Evolutionary conservation across 108 stramenopile species (phyloP).

Genomic region (Nitzschia sp.): DNA sequence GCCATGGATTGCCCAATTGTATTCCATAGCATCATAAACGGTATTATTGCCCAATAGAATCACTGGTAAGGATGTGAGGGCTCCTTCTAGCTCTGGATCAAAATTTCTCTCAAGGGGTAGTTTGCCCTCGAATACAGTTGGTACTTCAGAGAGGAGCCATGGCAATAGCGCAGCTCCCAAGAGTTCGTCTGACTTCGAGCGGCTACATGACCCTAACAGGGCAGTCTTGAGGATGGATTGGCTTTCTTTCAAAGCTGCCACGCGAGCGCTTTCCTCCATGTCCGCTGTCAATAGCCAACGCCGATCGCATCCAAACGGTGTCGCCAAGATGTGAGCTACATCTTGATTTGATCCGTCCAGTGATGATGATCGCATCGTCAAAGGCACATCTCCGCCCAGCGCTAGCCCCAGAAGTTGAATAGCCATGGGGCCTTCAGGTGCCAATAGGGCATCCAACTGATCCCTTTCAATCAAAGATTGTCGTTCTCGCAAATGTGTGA

Average conservation of each 20-base stretch:
- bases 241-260: not conserved
- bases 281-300: conserved; percentile 2
- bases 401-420: conserved; percentile 38
- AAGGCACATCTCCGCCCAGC: conserved; percentile 10
- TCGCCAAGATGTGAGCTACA: conserved; percentile 10
- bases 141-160: conserved; percentile 23
- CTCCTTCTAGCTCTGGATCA: conserved; percentile 1
- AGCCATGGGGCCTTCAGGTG: not conserved
- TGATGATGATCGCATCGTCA: not conserved
- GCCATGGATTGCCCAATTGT: conserved; percentile 16
- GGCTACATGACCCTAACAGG: conserved; percentile 6
- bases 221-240: not conserved
- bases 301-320: conserved; percentile 32
- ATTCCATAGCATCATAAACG: conserved; percentile 18
- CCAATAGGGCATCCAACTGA: not conserved
- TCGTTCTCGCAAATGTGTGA: conserved; percentile 33
- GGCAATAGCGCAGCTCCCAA: conserved; percentile 10
- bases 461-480: not conserved
- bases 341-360: too few relatives aligned
- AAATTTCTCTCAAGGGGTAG: not conserved
- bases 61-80: conserved; percentile 13
- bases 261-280: not conserved
- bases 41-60: conserved; percentile 2
- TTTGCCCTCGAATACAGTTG: conserved; percentile 23
- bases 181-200: not conserved